Conservation (phyloP, 768 basidiomycete species). For the Mycena filopes region DNA sequence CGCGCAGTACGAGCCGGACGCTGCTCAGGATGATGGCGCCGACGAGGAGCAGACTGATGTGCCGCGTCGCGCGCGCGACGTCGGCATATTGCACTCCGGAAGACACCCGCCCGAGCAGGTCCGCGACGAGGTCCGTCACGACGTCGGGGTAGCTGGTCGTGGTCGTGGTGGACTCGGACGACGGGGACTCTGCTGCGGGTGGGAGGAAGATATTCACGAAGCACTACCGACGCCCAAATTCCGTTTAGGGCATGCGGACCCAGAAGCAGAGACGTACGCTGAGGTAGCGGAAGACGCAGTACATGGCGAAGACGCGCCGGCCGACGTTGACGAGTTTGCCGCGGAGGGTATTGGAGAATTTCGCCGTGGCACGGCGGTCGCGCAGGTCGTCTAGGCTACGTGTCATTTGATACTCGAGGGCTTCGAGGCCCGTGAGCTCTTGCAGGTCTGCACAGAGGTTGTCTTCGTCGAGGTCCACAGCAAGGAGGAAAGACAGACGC, state of each 20-base stretch:
- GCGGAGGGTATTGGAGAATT: conserved; percentile 63
- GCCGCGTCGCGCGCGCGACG: conserved; percentile 55
- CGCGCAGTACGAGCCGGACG: conserved; percentile 73
- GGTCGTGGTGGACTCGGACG: conserved; percentile 48
- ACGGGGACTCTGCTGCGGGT: conserved; percentile 56
- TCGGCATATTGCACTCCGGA: conserved; percentile 42
- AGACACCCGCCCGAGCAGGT: conserved; percentile 8
- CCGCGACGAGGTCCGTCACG: conserved; percentile 34
- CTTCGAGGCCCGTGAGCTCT: conserved; percentile 72
- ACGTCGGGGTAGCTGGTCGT: conserved; percentile 44
- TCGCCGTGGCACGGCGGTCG: conserved; percentile 57
- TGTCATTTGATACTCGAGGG: conserved; percentile 75
- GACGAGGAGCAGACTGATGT: conserved; percentile 73
- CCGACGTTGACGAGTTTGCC: conserved; percentile 61
- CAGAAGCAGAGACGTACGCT: conserved; percentile 54
- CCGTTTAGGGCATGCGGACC: too few relatives aligned
- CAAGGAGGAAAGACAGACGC: conserved; percentile 33
- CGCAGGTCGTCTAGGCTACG: conserved; percentile 64
- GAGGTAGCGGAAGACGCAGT: conserved; percentile 71
- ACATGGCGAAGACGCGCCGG: conserved; percentile 69
- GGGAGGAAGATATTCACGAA: conserved; percentile 61
- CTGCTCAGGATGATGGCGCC: conserved; percentile 82
- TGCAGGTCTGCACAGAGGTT: conserved; percentile 51
- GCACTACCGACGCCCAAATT: conserved; percentile 47
- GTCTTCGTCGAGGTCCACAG: background rate